These are phyloP conservation scores for Wilhelminamyces savonicus DNA, from an alignment of 805 yeast genomes.

Conservation along the genomic window DNA sequence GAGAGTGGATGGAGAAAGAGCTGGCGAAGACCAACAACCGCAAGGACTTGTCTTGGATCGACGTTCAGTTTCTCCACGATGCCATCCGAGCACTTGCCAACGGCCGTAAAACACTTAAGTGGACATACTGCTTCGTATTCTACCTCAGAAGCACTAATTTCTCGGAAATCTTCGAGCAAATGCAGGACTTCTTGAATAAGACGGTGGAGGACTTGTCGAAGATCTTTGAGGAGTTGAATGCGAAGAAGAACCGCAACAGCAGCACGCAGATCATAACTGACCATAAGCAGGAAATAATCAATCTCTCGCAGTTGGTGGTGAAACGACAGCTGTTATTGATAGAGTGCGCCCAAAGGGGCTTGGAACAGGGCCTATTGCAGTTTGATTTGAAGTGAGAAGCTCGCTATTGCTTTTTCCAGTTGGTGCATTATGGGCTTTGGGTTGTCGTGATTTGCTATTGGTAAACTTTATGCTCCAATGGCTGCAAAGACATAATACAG, in stretches of 20 bases:
- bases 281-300: slow-evolving; percentile 33
- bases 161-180: slow-evolving; percentile 61
- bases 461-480: no score
- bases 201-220: slow-evolving; percentile 67
- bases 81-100: slow-evolving; percentile 57
- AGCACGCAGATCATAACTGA: slow-evolving; percentile 26
- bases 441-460: no score
- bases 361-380: slow-evolving; percentile 26
- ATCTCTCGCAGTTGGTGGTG: slow-evolving; percentile 36
- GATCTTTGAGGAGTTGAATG: slow-evolving; percentile 42
- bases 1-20: slow-evolving; percentile 54
- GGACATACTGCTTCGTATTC: slow-evolving; percentile 84
- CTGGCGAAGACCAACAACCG: slow-evolving; percentile 26
- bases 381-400: no score
- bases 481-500: no score
- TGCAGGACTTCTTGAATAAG: slow-evolving; percentile 56
- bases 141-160: slow-evolving; percentile 51
- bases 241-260: slow-evolving; percentile 15
- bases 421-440: no score
- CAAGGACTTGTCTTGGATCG: slow-evolving; percentile 63
- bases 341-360: slow-evolving; percentile 37
- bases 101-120: slow-evolving; percentile 74
- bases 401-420: no score
- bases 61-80: slow-evolving; percentile 75
- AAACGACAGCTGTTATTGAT: slow-evolving; percentile 36